phyloP scores from a whole-genome alignment of 148 eudicot genomes.

The Camellia lanceoleosa region DNA sequence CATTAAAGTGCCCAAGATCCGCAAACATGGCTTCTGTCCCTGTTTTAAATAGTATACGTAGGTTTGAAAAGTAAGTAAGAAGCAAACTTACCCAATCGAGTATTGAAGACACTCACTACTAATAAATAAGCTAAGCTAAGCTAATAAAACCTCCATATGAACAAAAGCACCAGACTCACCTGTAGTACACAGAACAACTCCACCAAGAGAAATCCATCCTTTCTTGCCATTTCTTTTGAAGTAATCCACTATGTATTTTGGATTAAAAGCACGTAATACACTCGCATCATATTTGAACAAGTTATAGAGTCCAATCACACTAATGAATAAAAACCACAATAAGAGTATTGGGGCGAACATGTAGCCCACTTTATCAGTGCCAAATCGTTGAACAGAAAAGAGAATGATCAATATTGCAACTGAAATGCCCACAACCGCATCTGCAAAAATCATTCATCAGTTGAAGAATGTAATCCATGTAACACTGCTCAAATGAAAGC shows the following conservation, averaged over 20 bases:
- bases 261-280: constrained; percentile 61
- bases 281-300: constrained; percentile 45
- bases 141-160: neutral
- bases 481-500: too few species aligned
- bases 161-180: constrained; percentile 22
- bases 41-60: constrained; percentile 11
- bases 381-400: constrained; percentile 61
- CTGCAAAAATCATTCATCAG: constrained; percentile 19
- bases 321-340: constrained; percentile 52
- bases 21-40: constrained; percentile 93
- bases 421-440: constrained; percentile 49
- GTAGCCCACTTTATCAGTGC: constrained; percentile 69
- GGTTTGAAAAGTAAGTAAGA: neutral
- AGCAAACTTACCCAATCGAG: neutral
- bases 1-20: constrained; percentile 59
- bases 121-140: too few species aligned
- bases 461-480: too few species aligned
- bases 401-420: constrained; percentile 50
- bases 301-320: constrained; percentile 58
- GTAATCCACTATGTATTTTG: constrained; percentile 49
- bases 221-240: constrained; percentile 54
- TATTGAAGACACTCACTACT: neutral
- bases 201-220: constrained; percentile 79
- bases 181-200: constrained; percentile 64
- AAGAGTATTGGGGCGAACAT: constrained; percentile 54